phyloP scores from a whole-genome alignment of 1,284 basidiomycete genomes.

The Pyrrhoderma lamaoense region DNA sequence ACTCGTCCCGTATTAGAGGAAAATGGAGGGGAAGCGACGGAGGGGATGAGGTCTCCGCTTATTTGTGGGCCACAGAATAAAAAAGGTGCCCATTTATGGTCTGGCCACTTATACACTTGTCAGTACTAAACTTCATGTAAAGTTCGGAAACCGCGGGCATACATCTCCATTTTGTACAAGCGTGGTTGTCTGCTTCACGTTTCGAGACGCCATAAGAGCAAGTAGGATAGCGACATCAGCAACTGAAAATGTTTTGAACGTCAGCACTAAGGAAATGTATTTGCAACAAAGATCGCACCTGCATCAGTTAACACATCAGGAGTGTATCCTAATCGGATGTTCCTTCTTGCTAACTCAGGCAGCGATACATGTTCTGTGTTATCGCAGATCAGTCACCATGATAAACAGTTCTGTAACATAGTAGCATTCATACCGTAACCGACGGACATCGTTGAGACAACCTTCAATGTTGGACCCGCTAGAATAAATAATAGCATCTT shows the following conservation, averaged over 20 bases:
- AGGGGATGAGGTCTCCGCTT: constrained; percentile 37
- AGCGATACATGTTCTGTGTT: constrained; percentile 75
- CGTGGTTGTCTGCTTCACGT: constrained; percentile 56
- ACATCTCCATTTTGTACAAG: constrained; percentile 66
- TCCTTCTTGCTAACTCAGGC: constrained; percentile 50
- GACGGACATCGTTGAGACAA: constrained; percentile 87
- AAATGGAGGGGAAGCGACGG: constrained; percentile 37
- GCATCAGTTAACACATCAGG: constrained; percentile 87
- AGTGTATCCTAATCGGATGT: constrained; percentile 82
- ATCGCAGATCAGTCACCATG: neutral
- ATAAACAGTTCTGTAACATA: neutral
- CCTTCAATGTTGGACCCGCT: constrained; percentile 69
- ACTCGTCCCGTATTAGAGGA: constrained; percentile 20
- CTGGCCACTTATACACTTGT: constrained; percentile 40
- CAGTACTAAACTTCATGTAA: neutral
- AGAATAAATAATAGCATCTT: neutral
- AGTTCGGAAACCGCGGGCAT: constrained; percentile 23
- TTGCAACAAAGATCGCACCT: too few relatives aligned
- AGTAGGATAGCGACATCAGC: constrained; percentile 87
- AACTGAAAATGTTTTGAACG: constrained; percentile 49
- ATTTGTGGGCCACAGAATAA: constrained; percentile 73
- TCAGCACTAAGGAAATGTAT: constrained; percentile 18
- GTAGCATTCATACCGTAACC: constrained; percentile 59
- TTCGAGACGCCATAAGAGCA: constrained; percentile 83
- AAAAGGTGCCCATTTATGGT: constrained; percentile 76